These are phyloP conservation scores for Penicillium sp. DNA, from an alignment of 2,329 filamentous ascomycete species.

Conservation along the genomic window DNA sequence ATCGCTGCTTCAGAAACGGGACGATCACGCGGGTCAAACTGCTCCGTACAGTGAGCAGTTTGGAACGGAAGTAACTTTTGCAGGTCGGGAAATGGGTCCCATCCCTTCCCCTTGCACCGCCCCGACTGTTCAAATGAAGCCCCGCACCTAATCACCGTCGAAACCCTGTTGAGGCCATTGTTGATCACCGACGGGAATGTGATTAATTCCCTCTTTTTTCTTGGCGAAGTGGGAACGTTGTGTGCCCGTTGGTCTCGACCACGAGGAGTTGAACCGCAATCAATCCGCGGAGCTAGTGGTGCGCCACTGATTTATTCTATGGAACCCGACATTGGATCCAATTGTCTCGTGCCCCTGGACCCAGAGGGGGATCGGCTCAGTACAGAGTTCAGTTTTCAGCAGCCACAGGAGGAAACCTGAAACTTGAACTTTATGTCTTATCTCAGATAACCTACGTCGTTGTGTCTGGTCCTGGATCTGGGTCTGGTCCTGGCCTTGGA, in stretches of 20 bases:
- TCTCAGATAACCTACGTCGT: no score
- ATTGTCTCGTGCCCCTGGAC: conserved; percentile 1
- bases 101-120: neutral
- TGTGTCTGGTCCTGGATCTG: no score
- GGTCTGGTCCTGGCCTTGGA: no score
- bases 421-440: neutral
- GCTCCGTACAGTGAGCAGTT: no score
- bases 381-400: neutral
- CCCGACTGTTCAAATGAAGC: neutral
- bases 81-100: neutral
- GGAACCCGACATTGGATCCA: neutral
- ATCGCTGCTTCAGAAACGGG: neutral
- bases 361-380: conserved; percentile 1
- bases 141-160: neutral
- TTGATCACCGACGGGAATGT: neutral
- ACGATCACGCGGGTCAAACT: neutral
- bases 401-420: neutral
- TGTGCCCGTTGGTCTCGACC: conserved; percentile 11
- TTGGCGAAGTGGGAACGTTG: conserved; percentile 6
- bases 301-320: neutral
- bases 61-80: no score
- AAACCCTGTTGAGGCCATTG: neutral
- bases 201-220: neutral
- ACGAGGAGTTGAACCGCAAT: conserved; percentile 12
- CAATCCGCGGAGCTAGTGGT: conserved; percentile 10